Evolutionary conservation across 176 grass and related monocot species (phyloP).

Genomic region (Oryza meyeriana): DNA sequence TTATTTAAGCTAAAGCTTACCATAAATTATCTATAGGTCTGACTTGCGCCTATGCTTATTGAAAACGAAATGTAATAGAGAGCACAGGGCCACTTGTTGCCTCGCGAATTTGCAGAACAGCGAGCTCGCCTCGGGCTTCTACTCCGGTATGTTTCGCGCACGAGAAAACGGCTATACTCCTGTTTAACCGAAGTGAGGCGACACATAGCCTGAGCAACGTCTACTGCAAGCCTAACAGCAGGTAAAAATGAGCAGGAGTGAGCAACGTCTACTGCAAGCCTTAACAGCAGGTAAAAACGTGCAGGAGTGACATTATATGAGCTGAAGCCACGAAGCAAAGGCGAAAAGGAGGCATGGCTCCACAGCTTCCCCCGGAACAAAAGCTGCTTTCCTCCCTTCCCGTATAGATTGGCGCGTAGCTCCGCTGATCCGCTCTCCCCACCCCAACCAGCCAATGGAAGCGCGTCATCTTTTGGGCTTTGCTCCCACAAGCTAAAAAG

Average conservation of each 20-base stretch:
- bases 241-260: too few species aligned
- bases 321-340: background rate
- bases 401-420: conserved; percentile 33
- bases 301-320: background rate
- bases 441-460: conserved; percentile 24
- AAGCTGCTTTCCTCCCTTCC: conserved; percentile 9
- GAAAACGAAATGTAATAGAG: background rate
- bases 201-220: too few species aligned
- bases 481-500: conserved; percentile 30
- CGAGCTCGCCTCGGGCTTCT: too few species aligned
- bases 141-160: too few species aligned
- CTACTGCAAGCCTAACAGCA: too few species aligned
- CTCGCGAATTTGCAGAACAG: too few species aligned
- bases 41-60: too few species aligned
- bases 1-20: too few species aligned
- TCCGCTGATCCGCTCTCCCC: background rate
- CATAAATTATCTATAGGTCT: too few species aligned
- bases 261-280: too few species aligned
- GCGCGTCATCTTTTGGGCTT: conserved; percentile 11
- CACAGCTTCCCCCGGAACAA: background rate
- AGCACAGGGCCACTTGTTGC: background rate
- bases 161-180: too few species aligned
- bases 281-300: background rate
- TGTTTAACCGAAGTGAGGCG: too few species aligned
- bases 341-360: background rate